Percentiles rank a stretch among this genome's conserved stretches.
These are phyloP conservation scores for Paraleonurus japonicus DNA, from an alignment of 257 asterid species.

Conservation along the genomic window DNA sequence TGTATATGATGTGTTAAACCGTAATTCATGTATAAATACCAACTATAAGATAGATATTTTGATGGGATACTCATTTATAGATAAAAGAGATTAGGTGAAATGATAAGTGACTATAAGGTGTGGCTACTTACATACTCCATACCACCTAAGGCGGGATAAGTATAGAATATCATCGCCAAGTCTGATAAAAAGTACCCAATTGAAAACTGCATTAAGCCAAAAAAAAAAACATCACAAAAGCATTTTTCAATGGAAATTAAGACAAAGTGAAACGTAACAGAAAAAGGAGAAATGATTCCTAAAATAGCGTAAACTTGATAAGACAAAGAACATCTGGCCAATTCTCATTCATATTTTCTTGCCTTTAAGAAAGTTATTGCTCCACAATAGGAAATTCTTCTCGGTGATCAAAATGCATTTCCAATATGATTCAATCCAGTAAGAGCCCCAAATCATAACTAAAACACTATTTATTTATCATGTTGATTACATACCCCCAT, in stretches of 20 bases:
- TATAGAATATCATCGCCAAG: slow-evolving; percentile 68
- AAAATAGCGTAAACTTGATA: background rate
- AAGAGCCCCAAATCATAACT: background rate
- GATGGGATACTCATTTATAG: background rate
- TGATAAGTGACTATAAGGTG: background rate
- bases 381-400: background rate
- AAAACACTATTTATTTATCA: background rate
- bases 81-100: background rate
- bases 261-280: background rate
- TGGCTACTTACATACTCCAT: slow-evolving; percentile 74
- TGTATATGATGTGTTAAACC: background rate
- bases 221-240: background rate
- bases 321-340: background rate
- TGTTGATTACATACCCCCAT: slow-evolving; percentile 50
- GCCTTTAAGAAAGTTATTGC: background rate
- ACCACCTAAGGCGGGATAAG: slow-evolving; percentile 84
- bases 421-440: slow-evolving; percentile 4
- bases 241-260: background rate
- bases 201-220: slow-evolving; percentile 54
- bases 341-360: background rate
- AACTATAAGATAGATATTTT: background rate
- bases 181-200: slow-evolving; percentile 84
- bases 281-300: background rate
- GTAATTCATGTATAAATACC: background rate
- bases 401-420: background rate